A percentile compares a stretch with the other conserved stretches of the same genome.
phyloP scores from a whole-genome alignment of 768 basidiomycete species.

The Collybia mongolica region DNA sequence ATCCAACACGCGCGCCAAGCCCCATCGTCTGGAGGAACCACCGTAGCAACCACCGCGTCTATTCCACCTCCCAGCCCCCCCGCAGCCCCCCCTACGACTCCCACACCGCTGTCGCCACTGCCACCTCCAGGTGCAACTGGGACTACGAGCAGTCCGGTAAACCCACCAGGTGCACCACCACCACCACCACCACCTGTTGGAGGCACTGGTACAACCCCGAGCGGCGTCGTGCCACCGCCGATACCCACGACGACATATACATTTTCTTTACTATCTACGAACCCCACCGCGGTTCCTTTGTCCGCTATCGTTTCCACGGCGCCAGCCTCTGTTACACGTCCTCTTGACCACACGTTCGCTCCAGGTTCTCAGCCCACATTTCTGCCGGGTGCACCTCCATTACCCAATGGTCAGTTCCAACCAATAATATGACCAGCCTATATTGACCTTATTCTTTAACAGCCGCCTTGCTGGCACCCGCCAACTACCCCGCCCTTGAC shows the following conservation, averaged over 20 bases:
- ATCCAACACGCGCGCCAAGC: constrained; percentile 29
- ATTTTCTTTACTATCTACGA: constrained; percentile 46
- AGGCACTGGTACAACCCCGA: not conserved
- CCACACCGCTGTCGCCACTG: constrained; percentile 6
- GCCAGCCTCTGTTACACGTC: constrained; percentile 37
- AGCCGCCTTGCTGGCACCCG: constrained; percentile 44
- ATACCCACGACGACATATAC: constrained; percentile 33
- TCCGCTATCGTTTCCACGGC: constrained; percentile 44
- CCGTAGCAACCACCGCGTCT: not conserved
- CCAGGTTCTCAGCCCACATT: constrained; percentile 51
- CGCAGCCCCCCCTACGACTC: constrained; percentile 3
- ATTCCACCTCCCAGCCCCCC: constrained; percentile 9
- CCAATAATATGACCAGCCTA: not conserved
- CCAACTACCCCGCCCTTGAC: constrained; percentile 71
- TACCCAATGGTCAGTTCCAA: constrained; percentile 47
- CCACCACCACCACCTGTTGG: constrained; percentile 2
- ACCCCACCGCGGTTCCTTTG: constrained; percentile 63
- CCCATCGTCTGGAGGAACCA: constrained; percentile 8
- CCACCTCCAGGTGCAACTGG: not conserved
- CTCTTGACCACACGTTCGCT: constrained; percentile 44
- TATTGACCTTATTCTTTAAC: constrained; percentile 1
- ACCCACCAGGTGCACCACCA: constrained; percentile 5
- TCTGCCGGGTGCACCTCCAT: constrained; percentile 55
- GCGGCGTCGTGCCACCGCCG: constrained; percentile 9
- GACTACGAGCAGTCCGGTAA: not conserved